Base-by-base conservation (phyloP, 352 stramenopile genomes). In the Globisporangium cederbergense region DNA sequence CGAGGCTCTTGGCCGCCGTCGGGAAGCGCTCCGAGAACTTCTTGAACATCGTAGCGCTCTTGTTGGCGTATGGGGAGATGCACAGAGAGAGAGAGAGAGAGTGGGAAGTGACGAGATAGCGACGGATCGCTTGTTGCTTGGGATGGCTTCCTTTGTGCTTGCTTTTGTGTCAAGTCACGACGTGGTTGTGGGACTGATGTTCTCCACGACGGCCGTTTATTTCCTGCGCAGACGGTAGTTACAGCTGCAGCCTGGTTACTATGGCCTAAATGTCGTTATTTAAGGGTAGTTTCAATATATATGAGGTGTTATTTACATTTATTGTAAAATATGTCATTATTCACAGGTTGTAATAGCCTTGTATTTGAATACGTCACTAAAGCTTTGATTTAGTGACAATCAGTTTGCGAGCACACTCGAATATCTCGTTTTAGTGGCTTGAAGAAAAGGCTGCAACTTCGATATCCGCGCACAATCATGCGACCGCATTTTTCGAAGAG, bases 21-120 rank as follows among this genome's bases (percentile, higher is more conserved):
- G 84, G 84, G 72, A 93, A 91, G 51, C 81, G 79, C 71, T 93
- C 82, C 38, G 84, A 83, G 22, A 91, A 74, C 62, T 78, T 87
- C 78, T 91, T 93, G 67, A 93, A 79, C 84, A 93, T 93, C 45
- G 1, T 60, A 3, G 18, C 50, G 28, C 28, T 25, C 22, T 34
- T 22, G 13, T 16, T 25, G 3, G 34, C 11, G 18, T 58, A 9
- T 8, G 7, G 32, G 3, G 32, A 14, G 11, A 28, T 28, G 25
- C 25, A 28, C 25, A 28, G 16, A 9, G 42, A 22, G 14, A 47
- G 14, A 22, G 13, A n/a, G 13, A n/a, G 3, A 46, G 13, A 46
- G 25, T 28, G 25, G 25, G 42, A 18, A 5, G 32, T 8, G 32
- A 36, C 4, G 42, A 47, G 42, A 47, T 42, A 42, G 36, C 9